phyloP scores from a whole-genome alignment of 2,329 filamentous ascomycete genomes.

The Juglanconis oblonga region DNA sequence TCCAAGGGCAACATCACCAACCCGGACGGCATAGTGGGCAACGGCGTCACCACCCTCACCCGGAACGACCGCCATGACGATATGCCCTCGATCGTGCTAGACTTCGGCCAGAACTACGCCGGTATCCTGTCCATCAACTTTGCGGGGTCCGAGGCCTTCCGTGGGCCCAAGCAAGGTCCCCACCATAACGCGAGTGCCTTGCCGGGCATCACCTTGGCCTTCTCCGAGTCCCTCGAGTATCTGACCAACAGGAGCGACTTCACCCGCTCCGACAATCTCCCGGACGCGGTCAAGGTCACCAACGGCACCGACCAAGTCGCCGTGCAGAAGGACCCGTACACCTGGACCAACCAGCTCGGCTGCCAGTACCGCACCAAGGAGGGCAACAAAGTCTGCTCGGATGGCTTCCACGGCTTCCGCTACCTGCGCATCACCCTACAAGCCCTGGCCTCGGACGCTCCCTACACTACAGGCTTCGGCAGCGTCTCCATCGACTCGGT shows the following conservation, averaged over 20 bases:
- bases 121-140: slow-evolving; percentile 43
- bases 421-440: slow-evolving; percentile 48
- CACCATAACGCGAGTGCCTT: slow-evolving; percentile 21
- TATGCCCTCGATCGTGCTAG: slow-evolving; percentile 40
- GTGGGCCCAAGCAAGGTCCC: neutral
- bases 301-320: slow-evolving; percentile 49
- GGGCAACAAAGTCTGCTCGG: slow-evolving; percentile 43
- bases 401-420: slow-evolving; percentile 52
- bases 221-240: slow-evolving; percentile 46
- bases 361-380: slow-evolving; percentile 31
- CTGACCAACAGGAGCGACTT: slow-evolving; percentile 45
- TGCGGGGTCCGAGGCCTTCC: slow-evolving; percentile 28
- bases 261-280: slow-evolving; percentile 43
- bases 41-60: slow-evolving; percentile 30
- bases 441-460: slow-evolving; percentile 39
- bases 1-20: slow-evolving; percentile 38
- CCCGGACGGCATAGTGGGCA: slow-evolving; percentile 31
- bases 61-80: slow-evolving; percentile 20
- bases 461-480: slow-evolving; percentile 41
- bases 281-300: slow-evolving; percentile 31
- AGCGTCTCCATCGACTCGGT: slow-evolving; percentile 41
- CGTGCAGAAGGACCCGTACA: slow-evolving; percentile 38
- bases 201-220: slow-evolving; percentile 43
- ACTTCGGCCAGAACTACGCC: slow-evolving; percentile 47
- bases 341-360: slow-evolving; percentile 43